A percentile compares a stretch with the other conserved stretches of the same genome.
phyloP scores from a whole-genome alignment of 139 green algal species.

The Coelastrella sp. region DNA sequence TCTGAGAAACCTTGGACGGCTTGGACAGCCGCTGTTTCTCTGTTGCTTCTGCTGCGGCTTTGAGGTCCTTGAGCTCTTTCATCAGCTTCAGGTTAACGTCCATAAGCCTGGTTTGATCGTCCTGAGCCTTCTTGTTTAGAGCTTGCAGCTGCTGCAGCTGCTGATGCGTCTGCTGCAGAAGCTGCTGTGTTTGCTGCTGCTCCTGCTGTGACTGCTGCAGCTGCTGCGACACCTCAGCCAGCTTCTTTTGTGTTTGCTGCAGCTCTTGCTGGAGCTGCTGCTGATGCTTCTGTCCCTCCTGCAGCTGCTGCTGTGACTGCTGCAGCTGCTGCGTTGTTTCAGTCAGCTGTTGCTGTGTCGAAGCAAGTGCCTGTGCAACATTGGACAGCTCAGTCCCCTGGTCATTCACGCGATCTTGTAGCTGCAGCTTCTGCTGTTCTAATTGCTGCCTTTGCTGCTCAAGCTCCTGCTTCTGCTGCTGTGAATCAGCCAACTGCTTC shows the following conservation, averaged over 20 bases:
- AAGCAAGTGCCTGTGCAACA: not conserved
- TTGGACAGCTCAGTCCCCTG: not conserved
- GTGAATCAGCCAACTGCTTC: not conserved
- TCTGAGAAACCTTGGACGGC: not conserved
- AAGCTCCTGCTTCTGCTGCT: slow-evolving; percentile 16
- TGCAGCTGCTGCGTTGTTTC: not conserved
- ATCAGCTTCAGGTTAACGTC: not conserved
- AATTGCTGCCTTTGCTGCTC: not conserved
- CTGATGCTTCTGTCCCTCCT: not conserved
- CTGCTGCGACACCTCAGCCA: not conserved
- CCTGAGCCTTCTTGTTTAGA: not conserved
- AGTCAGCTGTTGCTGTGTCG: not conserved
- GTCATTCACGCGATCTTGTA: not conserved
- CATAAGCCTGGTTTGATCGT: not conserved
- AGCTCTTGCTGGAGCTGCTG: not conserved
- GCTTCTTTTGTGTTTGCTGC: not conserved
- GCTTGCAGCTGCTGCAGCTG: not conserved
- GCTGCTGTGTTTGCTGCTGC: not conserved
- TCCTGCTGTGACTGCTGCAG: not conserved
- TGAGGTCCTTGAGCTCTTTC: not conserved
- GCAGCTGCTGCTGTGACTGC: slow-evolving; percentile 5
- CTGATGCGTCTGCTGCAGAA: not conserved
- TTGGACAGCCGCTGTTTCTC: not conserved
- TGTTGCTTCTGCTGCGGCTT: slow-evolving; percentile 31
- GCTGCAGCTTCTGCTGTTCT: slow-evolving; percentile 11